These are phyloP conservation scores for Candida hispaniensis DNA, from an alignment of 805 yeast species.

Conservation along the genomic window DNA sequence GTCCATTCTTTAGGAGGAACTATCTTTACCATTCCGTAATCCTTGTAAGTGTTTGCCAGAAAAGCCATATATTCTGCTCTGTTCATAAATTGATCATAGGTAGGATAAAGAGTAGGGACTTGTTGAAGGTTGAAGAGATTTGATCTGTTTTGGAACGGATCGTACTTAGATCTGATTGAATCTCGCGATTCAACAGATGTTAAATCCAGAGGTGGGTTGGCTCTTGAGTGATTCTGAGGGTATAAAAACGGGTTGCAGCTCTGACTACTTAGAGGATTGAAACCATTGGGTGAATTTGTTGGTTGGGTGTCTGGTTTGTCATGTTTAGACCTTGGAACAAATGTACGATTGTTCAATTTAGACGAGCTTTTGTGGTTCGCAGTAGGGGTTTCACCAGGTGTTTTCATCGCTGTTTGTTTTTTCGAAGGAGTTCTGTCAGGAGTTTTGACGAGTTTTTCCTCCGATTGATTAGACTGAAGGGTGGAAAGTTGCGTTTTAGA, in stretches of 20 bases:
- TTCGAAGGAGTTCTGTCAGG: too few species aligned
- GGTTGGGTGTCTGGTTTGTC: too few species aligned
- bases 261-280: too few species aligned
- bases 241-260: conserved; percentile 35
- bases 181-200: conserved; percentile 19
- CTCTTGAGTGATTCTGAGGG: conserved; percentile 37
- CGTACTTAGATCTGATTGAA: background rate
- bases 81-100: conserved; percentile 41
- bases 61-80: conserved; percentile 52
- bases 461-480: too few species aligned
- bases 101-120: conserved; percentile 43
- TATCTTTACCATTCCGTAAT: conserved; percentile 61
- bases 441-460: too few species aligned
- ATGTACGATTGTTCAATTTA: too few species aligned
- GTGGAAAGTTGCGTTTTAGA: too few species aligned
- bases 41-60: conserved; percentile 37
- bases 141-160: conserved; percentile 1
- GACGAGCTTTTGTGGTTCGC: too few species aligned
- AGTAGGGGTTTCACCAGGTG: too few species aligned
- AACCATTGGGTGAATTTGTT: too few species aligned
- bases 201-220: conserved; percentile 37
- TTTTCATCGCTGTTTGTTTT: too few species aligned
- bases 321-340: too few species aligned
- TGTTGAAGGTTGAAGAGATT: conserved; percentile 18
- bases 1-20: conserved; percentile 41